Conservation (phyloP, 371 early-diverging fungal species). For the Umbelopsis sp. region DNA sequence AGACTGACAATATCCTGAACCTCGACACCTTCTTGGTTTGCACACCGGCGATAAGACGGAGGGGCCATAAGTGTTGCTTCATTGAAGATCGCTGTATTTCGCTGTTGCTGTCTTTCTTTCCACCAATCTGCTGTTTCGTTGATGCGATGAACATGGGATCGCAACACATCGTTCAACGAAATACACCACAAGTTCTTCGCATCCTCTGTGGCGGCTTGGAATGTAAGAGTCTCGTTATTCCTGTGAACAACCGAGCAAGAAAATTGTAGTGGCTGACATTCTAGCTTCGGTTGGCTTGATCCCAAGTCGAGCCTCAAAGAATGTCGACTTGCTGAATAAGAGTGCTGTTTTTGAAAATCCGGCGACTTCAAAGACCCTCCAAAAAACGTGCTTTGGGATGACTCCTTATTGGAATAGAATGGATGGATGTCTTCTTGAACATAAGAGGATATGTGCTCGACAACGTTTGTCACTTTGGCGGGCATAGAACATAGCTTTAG, state of each 20-base stretch:
- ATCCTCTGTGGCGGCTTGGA: neutral
- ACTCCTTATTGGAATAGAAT: neutral
- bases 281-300: neutral
- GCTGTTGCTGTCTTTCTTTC: constrained; percentile 4
- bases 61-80: constrained; percentile 13
- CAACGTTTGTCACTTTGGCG: constrained; percentile 4
- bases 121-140: constrained; percentile 10
- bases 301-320: neutral
- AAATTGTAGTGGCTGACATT: constrained; percentile 9
- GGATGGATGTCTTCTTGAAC: neutral
- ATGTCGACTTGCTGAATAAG: neutral
- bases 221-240: neutral
- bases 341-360: neutral
- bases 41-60: neutral
- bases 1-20: constrained; percentile 1
- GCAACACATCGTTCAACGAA: neutral
- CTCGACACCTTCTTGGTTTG: neutral
- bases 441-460: neutral
- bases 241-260: constrained; percentile 2
- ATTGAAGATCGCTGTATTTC: neutral
- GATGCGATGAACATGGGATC: constrained; percentile 10
- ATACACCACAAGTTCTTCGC: neutral
- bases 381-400: neutral
- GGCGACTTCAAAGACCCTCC: constrained; percentile 10
- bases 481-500: constrained; percentile 8